A percentile compares a stretch with the other conserved stretches of the same genome.
Evolutionary conservation across 352 stramenopile species (phyloP).

Genomic region (Globisporangium uncinulatum): DNA sequence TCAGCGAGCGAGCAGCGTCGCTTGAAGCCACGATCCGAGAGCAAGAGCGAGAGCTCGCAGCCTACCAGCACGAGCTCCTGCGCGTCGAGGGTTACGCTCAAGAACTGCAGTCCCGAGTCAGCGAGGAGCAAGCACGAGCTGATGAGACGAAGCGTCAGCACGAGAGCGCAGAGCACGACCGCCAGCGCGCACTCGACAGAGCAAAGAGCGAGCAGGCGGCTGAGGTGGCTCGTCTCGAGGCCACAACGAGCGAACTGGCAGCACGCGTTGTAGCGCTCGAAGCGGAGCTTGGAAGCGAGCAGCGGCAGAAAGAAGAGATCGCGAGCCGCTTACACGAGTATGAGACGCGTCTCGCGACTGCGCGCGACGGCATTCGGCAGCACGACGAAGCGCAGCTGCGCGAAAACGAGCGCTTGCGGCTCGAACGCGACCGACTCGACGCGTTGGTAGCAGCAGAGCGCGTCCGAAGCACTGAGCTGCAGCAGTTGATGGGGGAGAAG

Average conservation of each 20-base stretch:
- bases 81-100: constrained; percentile 22
- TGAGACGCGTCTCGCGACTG: constrained; percentile 58
- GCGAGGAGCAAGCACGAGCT: constrained; percentile 14
- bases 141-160: constrained; percentile 9
- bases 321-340: constrained; percentile 68
- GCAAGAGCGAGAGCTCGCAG: constrained; percentile 21
- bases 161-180: constrained; percentile 13
- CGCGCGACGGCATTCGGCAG: constrained; percentile 60
- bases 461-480: constrained; percentile 47
- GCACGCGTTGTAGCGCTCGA: constrained; percentile 26
- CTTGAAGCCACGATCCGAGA: constrained; percentile 22
- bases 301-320: constrained; percentile 56
- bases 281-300: constrained; percentile 32
- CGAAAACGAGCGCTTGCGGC: constrained; percentile 41
- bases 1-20: constrained; percentile 30
- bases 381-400: constrained; percentile 59
- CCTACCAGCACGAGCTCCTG: constrained; percentile 29
- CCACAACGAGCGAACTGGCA: constrained; percentile 21
- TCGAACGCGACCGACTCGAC: constrained; percentile 27
- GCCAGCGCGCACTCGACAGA: constrained; percentile 1
- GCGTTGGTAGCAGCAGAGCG: constrained; percentile 38
- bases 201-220: constrained; percentile 7
- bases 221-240: constrained; percentile 14
- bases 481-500: constrained; percentile 59
- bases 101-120: constrained; percentile 26